These are phyloP conservation scores for Parastagonospora avenae DNA, from an alignment of 2,329 filamentous ascomycete species.

Conservation along the genomic window DNA sequence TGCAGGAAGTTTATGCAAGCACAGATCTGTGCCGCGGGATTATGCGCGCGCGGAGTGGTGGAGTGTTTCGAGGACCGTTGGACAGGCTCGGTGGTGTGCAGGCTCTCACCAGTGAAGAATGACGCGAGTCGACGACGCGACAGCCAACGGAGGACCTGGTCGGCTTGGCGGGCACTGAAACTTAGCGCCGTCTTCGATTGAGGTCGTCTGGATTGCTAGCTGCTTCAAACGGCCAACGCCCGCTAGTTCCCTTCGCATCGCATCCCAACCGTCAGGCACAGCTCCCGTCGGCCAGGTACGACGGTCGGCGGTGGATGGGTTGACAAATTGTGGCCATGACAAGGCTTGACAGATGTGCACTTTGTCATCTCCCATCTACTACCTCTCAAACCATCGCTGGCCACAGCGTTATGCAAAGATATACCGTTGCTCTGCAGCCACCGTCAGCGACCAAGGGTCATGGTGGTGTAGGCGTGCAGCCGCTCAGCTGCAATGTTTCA, in stretches of 20 bases:
- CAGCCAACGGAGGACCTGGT: slow-evolving; percentile 10
- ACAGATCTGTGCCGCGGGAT: slow-evolving; percentile 9
- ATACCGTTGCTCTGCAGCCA: too few species aligned
- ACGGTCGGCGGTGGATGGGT: background rate
- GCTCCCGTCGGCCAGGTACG: slow-evolving; percentile 1
- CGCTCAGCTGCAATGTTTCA: background rate
- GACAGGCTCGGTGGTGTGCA: background rate
- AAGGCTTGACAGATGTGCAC: background rate
- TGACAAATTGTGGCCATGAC: background rate
- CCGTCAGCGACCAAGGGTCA: too few species aligned
- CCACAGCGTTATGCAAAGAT: too few species aligned
- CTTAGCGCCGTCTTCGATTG: slow-evolving; percentile 31
- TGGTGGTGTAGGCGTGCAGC: too few species aligned
- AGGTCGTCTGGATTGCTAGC: slow-evolving; percentile 14
- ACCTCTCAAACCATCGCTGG: background rate
- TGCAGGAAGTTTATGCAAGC: slow-evolving; percentile 2
- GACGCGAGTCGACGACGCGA: slow-evolving; percentile 22
- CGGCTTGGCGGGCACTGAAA: slow-evolving; percentile 24
- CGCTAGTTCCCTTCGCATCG: slow-evolving; percentile 9
- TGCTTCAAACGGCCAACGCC: background rate
- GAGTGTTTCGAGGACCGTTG: slow-evolving; percentile 33
- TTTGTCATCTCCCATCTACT: background rate
- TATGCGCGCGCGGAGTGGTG: slow-evolving; percentile 12
- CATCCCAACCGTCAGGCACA: background rate
- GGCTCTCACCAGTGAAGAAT: slow-evolving; percentile 1